Evolutionary conservation across 2,329 filamentous ascomycete genomes (phyloP).

Genomic region (Nemania sp.): DNA sequence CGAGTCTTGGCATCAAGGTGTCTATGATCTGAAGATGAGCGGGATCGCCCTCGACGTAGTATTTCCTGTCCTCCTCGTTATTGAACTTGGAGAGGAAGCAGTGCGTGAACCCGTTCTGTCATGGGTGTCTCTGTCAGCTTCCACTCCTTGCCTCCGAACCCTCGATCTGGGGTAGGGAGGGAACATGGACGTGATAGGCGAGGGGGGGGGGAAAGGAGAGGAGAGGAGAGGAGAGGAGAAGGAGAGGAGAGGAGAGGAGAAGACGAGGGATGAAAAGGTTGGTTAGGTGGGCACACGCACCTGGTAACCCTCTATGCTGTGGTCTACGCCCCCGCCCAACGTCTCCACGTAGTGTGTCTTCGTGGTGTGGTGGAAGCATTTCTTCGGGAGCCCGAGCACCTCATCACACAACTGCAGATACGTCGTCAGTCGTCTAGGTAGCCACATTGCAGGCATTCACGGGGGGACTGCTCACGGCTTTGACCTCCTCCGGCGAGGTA

Average conservation of each 20-base stretch:
- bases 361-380: conserved; percentile 64
- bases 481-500: conserved; percentile 36
- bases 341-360: conserved; percentile 63
- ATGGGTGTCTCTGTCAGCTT: neutral
- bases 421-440: conserved; percentile 4
- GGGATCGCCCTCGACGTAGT: conserved; percentile 68
- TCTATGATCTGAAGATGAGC: conserved; percentile 62
- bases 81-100: conserved; percentile 69
- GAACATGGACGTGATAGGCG: neutral
- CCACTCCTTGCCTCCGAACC: neutral
- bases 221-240: too few species aligned
- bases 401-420: conserved; percentile 37
- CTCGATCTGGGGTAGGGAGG: neutral
- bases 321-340: conserved; percentile 62
- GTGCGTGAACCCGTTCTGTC: conserved; percentile 65
- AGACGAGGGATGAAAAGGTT: too few species aligned
- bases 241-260: too few species aligned
- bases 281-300: conserved; percentile 44
- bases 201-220: neutral
- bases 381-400: conserved; percentile 54
- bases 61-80: conserved; percentile 65
- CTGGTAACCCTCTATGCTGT: conserved; percentile 64
- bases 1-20: conserved; percentile 51
- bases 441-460: neutral
- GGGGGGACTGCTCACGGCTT: conserved; percentile 34